Evolutionary conservation across 1,139 yeast genomes (phyloP), one percentile per base, ranked within the genome.

Genomic region (Diutina sp.): DNA sequence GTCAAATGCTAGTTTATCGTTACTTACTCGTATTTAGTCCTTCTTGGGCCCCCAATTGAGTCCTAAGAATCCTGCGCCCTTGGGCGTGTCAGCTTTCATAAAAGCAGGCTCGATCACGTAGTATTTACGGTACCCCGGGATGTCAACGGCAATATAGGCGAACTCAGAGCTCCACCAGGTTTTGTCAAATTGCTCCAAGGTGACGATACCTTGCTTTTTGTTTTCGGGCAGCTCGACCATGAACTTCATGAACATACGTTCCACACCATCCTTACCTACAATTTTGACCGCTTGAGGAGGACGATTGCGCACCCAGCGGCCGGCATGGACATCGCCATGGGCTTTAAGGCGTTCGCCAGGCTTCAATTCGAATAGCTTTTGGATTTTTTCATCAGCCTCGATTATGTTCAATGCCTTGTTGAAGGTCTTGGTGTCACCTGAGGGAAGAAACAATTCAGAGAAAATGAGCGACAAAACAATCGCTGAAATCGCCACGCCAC

Each of bases 361-460:
- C 12, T 76, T 68, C 58, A 85, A 76, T 8, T 80, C 79, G 56
- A 91, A 73, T 45, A 83, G 67, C 61, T 74, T 71, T 62, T 84
- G 85, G 7, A 87, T 86, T 45, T 69, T 71, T 55, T 78, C 79
- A 66, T 86, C 88, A 59, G 83, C 74, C 66, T 90, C 91, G 45
- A 90, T 80, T 63, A 88, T 72, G 46, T 82, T 79, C 41, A 90
- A 90, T 1, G 96, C 95, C 63, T 89, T 81, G 71, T 90, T 90
- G 74, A 90, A 90, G 2, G 95, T 83, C 61, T 86, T 86, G 1
- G 96, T 91, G 66, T 90, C 97, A 30, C 96, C 96, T 0, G 95
- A 85, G 8, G 97, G 97, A 57, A 91, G 79, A 61, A 90, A 82
- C 50, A 90, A 72, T 66, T 90, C 97, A 3, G 87, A 78, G 18